These are phyloP conservation scores for Brasilioporus rufonigricans DNA, from an alignment of 768 basidiomycete genomes.

Conservation along the genomic window DNA sequence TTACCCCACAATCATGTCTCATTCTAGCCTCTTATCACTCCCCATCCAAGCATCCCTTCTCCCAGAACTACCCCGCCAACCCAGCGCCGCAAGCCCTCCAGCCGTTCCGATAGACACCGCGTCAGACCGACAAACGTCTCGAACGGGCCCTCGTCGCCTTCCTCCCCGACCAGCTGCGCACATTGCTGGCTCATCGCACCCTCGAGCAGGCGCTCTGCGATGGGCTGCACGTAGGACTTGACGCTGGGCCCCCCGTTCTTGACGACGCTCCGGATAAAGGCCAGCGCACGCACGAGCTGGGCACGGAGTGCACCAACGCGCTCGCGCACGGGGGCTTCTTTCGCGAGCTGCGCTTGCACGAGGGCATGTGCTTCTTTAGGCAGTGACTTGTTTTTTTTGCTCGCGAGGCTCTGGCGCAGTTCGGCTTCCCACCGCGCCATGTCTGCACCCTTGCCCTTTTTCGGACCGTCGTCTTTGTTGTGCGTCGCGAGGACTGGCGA, in stretches of 20 bases:
- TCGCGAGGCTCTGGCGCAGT: constrained; percentile 78
- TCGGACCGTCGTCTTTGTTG: constrained; percentile 47
- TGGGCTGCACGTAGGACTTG: constrained; percentile 49
- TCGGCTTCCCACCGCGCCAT: constrained; percentile 96
- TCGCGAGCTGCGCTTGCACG: constrained; percentile 79
- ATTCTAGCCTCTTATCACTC: no score
- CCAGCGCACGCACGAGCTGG: constrained; percentile 62
- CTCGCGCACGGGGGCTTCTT: constrained; percentile 68
- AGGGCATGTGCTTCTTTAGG: constrained; percentile 85
- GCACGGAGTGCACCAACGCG: constrained; percentile 54
- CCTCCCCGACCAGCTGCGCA: constrained; percentile 52
- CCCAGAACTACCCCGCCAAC: no score
- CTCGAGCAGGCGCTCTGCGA: constrained; percentile 61
- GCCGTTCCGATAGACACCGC: constrained; percentile 65
- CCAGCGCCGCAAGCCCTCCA: constrained; percentile 68
- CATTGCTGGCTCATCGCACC: constrained; percentile 59
- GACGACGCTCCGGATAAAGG: constrained; percentile 65
- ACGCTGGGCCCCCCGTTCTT: constrained; percentile 45
- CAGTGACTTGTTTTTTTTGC: constrained; percentile 62
- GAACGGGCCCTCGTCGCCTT: constrained; percentile 40
- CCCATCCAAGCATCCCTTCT: no score
- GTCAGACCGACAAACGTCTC: constrained; percentile 76
- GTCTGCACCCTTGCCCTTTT: constrained; percentile 85
- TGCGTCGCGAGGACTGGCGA: constrained; percentile 58
- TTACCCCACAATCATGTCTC: no score